Conservation (phyloP, 768 basidiomycete genomes). For the Suillus occidentalis region DNA sequence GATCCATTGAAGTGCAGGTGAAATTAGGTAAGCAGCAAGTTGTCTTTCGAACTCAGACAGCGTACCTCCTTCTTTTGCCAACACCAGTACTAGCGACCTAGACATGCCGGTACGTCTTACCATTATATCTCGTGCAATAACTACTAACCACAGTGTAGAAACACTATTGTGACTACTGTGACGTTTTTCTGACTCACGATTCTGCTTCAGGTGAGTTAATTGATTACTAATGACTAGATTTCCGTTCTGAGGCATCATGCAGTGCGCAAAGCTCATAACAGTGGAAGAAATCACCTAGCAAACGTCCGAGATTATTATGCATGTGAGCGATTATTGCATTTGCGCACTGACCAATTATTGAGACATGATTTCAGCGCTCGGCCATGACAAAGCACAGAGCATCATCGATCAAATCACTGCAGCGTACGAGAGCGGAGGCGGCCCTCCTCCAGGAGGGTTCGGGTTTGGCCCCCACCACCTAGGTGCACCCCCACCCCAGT, state of each 20-base stretch:
- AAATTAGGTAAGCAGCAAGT: conserved; percentile 26
- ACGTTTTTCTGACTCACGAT: conserved; percentile 93
- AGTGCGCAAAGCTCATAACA: conserved; percentile 99
- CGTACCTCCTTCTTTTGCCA: conserved; percentile 17
- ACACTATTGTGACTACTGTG: conserved; percentile 94
- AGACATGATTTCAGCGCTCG: conserved; percentile 54
- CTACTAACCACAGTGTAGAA: conserved; percentile 48
- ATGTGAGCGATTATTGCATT: conserved; percentile 47
- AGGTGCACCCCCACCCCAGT: conserved; percentile 52
- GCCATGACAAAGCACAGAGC: conserved; percentile 96
- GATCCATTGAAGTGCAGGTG: conserved; percentile 53
- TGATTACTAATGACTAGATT: background rate
- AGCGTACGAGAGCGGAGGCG: conserved; percentile 83
- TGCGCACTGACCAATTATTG: background rate
- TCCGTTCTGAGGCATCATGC: conserved; percentile 16
- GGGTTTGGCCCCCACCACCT: conserved; percentile 84
- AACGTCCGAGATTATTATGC: conserved; percentile 98
- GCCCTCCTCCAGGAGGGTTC: conserved; percentile 85
- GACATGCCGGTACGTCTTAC: conserved; percentile 63
- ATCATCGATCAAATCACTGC: conserved; percentile 99
- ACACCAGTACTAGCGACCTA: conserved; percentile 20
- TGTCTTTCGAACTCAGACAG: conserved; percentile 31
- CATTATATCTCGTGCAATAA: background rate
- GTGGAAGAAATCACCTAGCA: conserved; percentile 92
- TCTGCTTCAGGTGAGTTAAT: conserved; percentile 75